Conservation (phyloP, 1,139 yeast genomes). For the Geotrichum siamense region DNA sequence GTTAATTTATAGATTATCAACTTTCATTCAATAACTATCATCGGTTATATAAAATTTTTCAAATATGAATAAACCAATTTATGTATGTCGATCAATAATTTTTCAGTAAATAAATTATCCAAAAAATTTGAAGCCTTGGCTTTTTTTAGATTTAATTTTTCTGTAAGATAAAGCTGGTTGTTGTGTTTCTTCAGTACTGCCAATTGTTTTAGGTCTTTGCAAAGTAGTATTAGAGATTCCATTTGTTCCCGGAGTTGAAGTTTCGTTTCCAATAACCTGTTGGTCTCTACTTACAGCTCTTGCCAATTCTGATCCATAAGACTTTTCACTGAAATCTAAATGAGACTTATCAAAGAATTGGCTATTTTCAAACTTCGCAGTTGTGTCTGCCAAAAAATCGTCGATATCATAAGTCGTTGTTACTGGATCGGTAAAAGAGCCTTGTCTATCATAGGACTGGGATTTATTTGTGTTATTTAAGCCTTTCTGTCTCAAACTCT, state of each 20-base stretch:
- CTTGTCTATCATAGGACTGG: conserved; percentile 3
- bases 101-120: too few relatives aligned
- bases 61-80: too few relatives aligned
- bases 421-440: conserved; percentile 2
- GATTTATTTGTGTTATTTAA: neutral
- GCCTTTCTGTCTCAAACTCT: neutral
- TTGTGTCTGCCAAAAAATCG: conserved; percentile 9
- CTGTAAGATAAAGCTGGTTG: conserved; percentile 11
- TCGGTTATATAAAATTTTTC: too few relatives aligned
- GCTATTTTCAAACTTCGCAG: conserved; percentile 8
- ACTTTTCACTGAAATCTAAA: neutral
- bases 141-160: conserved; percentile 12
- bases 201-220: neutral
- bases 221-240: too few relatives aligned
- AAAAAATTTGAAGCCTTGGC: conserved; percentile 14
- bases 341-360: neutral
- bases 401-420: neutral
- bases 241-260: too few relatives aligned
- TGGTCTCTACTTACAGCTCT: too few relatives aligned
- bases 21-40: too few relatives aligned
- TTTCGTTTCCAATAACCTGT: too few relatives aligned
- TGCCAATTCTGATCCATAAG: neutral
- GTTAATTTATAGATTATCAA: too few relatives aligned
- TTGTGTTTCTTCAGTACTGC: neutral
- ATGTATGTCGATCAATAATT: too few relatives aligned